A percentile compares a stretch with the other conserved stretches of the same genome.
Conservation (phyloP, 768 basidiomycete species). For the Mrakia blollopis region DNA sequence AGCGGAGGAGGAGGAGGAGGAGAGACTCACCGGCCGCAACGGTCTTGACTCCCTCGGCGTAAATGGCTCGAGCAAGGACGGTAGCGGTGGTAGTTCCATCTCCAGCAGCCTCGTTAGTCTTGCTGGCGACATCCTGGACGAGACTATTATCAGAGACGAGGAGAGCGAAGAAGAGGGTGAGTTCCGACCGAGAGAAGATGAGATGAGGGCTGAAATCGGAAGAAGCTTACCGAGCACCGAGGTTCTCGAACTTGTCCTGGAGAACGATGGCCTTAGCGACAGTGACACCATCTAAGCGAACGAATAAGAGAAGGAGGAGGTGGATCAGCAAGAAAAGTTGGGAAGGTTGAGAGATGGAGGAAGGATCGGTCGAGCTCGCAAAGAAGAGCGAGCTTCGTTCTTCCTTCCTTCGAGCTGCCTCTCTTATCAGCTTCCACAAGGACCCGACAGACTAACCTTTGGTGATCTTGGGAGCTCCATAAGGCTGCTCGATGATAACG, state of each 20-base stretch:
- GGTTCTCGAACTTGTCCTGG: conserved; percentile 98
- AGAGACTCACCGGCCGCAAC: conserved; percentile 64
- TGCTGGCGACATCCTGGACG: conserved; percentile 89
- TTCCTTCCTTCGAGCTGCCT: background rate
- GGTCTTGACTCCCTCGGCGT: conserved; percentile 97
- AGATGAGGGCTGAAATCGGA: background rate
- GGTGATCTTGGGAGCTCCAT: conserved; percentile 71
- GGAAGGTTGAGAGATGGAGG: background rate
- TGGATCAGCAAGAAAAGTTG: background rate
- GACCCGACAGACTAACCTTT: conserved; percentile 58
- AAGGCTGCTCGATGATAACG: conserved; percentile 84
- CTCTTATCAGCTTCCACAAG: background rate
- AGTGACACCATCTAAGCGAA: conserved; percentile 98
- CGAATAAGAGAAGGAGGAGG: background rate
- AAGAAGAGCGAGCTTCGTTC: background rate
- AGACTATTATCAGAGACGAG: conserved; percentile 53
- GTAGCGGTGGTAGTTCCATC: conserved; percentile 98
- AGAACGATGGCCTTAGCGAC: conserved; percentile 91
- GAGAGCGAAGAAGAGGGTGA: background rate
- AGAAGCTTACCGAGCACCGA: conserved; percentile 78
- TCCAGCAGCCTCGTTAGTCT: conserved; percentile 94
- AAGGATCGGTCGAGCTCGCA: conserved; percentile 9
- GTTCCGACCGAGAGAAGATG: background rate
- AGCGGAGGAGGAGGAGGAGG: background rate
- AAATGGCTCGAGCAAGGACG: conserved; percentile 93